Evolutionary conservation across 371 early-diverging fungal species (phyloP).

Genomic region (Rhizopus delemar): DNA sequence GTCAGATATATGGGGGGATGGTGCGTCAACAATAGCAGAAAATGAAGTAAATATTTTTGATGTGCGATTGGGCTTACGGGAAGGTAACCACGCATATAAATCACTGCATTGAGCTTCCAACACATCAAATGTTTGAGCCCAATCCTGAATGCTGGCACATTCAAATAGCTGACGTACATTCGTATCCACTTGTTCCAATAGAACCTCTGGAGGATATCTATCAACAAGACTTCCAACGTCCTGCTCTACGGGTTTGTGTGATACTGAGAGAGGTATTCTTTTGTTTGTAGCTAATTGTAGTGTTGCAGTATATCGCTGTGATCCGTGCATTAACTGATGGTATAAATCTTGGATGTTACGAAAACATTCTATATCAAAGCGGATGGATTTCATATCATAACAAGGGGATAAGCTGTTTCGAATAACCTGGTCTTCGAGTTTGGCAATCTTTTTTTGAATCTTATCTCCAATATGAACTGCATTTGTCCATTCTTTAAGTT

Average conservation of each 20-base stretch:
- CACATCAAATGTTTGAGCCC: conserved; percentile 70
- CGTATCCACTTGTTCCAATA: conserved; percentile 42
- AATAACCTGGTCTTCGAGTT: conserved; percentile 26
- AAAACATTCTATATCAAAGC: conserved; percentile 28
- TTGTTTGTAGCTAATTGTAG: conserved; percentile 22
- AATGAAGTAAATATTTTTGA: conserved; percentile 45
- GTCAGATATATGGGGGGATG: conserved; percentile 27
- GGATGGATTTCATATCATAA: conserved; percentile 42
- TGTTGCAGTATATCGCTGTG: conserved; percentile 22
- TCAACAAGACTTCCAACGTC: conserved; percentile 28
- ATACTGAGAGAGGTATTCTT: conserved; percentile 29
- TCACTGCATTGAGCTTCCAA: conserved; percentile 75
- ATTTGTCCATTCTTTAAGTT: background rate
- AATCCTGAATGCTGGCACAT: conserved; percentile 69
- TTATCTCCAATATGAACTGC: conserved; percentile 5
- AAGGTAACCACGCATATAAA: conserved; percentile 72
- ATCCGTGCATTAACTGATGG: conserved; percentile 28
- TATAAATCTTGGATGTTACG: conserved; percentile 35
- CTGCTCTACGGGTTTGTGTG: conserved; percentile 9
- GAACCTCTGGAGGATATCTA: conserved; percentile 23
- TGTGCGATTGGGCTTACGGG: conserved; percentile 50
- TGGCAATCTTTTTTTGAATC: conserved; percentile 25
- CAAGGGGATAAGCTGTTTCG: conserved; percentile 35
- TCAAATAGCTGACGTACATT: conserved; percentile 50
- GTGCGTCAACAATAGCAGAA: conserved; percentile 30